Conservation (phyloP, 2,329 filamentous ascomycete genomes). For the Proliferodiscus dingleyae region DNA sequence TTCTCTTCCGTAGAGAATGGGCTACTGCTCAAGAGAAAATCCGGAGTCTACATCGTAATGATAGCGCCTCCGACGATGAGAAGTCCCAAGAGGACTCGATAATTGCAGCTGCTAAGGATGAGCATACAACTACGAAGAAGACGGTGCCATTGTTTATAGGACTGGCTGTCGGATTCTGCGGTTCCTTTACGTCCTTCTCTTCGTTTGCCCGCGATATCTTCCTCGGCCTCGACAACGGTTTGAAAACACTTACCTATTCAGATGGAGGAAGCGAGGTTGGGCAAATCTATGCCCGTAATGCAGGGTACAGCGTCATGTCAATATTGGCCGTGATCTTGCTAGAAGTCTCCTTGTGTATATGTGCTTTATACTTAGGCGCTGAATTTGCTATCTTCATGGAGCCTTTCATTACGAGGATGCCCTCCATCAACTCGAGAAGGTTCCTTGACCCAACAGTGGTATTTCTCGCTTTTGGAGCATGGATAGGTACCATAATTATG, state of each 20-base stretch:
- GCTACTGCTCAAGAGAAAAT: constrained; percentile 39
- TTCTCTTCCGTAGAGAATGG: constrained; percentile 67
- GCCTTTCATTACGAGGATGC: constrained; percentile 53
- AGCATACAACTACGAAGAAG: constrained; percentile 66
- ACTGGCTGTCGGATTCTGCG: constrained; percentile 80
- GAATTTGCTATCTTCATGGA: constrained; percentile 66
- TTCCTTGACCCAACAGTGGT: constrained; percentile 60
- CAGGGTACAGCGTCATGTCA: constrained; percentile 79
- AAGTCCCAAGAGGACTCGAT: constrained; percentile 28
- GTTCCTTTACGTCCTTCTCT: constrained; percentile 87
- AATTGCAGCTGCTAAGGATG: constrained; percentile 46
- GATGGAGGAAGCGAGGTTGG: constrained; percentile 32
- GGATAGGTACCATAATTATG: constrained; percentile 72
- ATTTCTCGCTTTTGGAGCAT: constrained; percentile 65
- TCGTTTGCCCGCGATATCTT: constrained; percentile 78
- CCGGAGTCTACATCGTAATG: constrained; percentile 35
- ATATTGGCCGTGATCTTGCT: constrained; percentile 68
- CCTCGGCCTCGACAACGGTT: constrained; percentile 72
- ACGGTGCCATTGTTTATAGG: constrained; percentile 85
- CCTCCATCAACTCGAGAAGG: constrained; percentile 51
- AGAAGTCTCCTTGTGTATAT: constrained; percentile 67
- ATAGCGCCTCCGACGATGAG: constrained; percentile 25
- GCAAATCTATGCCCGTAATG: constrained; percentile 46
- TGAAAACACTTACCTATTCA: constrained; percentile 47
- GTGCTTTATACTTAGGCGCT: constrained; percentile 65